These are phyloP conservation scores for Carnegiea gigantea DNA, from an alignment of 179 eudicot genomes.

Conservation along the genomic window DNA sequence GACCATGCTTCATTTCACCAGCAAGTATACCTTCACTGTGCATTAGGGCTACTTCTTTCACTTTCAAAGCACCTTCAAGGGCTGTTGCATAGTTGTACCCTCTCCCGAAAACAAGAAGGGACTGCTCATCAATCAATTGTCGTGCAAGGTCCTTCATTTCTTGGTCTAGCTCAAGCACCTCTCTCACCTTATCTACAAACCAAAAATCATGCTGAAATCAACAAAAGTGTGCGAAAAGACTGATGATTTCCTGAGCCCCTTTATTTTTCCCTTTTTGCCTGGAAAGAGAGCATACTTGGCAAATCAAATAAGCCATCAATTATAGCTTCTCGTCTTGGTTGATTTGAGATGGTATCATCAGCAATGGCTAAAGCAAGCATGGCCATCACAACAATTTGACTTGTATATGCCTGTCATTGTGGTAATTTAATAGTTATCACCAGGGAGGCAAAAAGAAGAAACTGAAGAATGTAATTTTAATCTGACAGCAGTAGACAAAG, in stretches of 20 bases:
- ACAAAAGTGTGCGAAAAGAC: background rate
- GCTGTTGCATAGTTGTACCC: conserved; percentile 97
- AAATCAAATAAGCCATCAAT: conserved; percentile 82
- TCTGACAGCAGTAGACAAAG: background rate
- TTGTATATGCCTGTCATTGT: conserved; percentile 81
- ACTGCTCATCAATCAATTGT: conserved; percentile 71
- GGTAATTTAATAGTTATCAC: conserved; percentile 9
- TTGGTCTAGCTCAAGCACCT: conserved; percentile 77
- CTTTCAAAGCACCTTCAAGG: conserved; percentile 91
- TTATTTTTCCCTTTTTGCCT: background rate
- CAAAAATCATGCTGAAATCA: conserved; percentile 4
- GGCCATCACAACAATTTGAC: conserved; percentile 97
- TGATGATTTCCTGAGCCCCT: conserved; percentile 2
- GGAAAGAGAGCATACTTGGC: conserved; percentile 57
- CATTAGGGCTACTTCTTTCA: conserved; percentile 94
- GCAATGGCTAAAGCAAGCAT: conserved; percentile 95
- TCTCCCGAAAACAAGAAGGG: conserved; percentile 95
- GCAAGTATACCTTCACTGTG: conserved; percentile 99
- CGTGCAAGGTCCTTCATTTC: conserved; percentile 92
- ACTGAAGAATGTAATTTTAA: background rate
- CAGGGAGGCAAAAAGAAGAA: background rate
- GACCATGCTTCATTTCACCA: conserved; percentile 99
- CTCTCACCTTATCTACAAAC: conserved; percentile 63
- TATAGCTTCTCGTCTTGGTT: conserved; percentile 71
- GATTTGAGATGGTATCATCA: conserved; percentile 80